phyloP scores from a whole-genome alignment of 176 grass and related monocot species.

The Canna indica region DNA sequence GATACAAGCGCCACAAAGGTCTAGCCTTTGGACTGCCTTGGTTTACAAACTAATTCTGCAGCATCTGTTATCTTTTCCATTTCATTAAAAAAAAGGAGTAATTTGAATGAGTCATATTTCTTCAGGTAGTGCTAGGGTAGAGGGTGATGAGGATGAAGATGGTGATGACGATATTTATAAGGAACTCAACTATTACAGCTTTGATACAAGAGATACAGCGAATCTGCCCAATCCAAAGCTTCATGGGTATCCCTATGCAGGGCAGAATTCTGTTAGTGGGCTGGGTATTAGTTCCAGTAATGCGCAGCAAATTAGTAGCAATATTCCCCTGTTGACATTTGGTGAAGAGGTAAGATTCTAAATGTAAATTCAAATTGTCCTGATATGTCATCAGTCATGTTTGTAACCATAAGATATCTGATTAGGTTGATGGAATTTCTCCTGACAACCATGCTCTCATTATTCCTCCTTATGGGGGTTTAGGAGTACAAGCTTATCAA shows the following conservation, averaged over 20 bases:
- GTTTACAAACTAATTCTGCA: background rate
- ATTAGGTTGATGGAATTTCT: slow-evolving; percentile 32
- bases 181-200: slow-evolving; percentile 33
- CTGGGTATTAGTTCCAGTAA: background rate
- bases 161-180: slow-evolving; percentile 37
- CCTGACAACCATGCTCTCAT: slow-evolving; percentile 34
- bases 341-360: slow-evolving; percentile 36
- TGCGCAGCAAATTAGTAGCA: background rate
- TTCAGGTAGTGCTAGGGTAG: slow-evolving; percentile 38
- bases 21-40: background rate
- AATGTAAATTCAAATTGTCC: background rate
- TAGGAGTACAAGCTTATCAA: slow-evolving; percentile 14
- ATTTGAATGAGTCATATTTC: background rate
- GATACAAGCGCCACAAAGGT: slow-evolving; percentile 51
- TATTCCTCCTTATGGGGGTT: slow-evolving; percentile 24
- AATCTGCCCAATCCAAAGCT: slow-evolving; percentile 1
- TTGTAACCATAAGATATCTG: slow-evolving; percentile 1
- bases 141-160: slow-evolving; percentile 47
- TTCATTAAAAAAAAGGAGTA: background rate
- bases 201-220: slow-evolving; percentile 7
- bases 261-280: slow-evolving; percentile 18
- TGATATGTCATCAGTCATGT: background rate
- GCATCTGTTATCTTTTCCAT: background rate
- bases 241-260: slow-evolving; percentile 20
- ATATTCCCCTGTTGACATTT: slow-evolving; percentile 34